Percentiles rank a stretch among this genome's conserved stretches.
Conservation (phyloP, 768 basidiomycete genomes). For the Agrocybe praecox region DNA sequence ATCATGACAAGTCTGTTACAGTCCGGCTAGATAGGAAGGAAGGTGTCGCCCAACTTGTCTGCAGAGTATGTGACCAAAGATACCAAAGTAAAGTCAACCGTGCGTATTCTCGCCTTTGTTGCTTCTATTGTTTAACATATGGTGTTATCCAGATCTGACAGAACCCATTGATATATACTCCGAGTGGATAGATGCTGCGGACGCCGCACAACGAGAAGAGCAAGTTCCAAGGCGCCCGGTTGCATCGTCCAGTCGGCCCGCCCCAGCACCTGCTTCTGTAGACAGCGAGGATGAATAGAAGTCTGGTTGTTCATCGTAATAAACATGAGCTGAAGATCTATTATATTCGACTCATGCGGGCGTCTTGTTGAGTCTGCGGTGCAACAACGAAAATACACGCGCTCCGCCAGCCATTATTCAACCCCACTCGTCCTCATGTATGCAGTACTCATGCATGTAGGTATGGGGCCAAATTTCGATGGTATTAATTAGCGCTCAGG, state of each 20-base stretch:
- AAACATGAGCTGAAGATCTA: not conserved
- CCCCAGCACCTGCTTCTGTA: constrained; percentile 39
- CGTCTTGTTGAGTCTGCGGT: too few relatives aligned
- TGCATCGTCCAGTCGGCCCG: constrained; percentile 62
- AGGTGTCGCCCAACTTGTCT: constrained; percentile 77
- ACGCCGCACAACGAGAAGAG: constrained; percentile 74
- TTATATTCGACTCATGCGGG: too few relatives aligned
- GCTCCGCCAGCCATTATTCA: too few relatives aligned
- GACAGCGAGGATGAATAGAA: constrained; percentile 53
- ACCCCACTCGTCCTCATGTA: too few relatives aligned
- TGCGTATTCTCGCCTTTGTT: constrained; percentile 30
- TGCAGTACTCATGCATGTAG: too few relatives aligned
- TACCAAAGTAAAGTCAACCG: constrained; percentile 89
- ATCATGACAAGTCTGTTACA: constrained; percentile 88
- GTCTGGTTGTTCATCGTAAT: not conserved
- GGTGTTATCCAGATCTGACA: constrained; percentile 62
- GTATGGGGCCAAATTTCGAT: too few relatives aligned
- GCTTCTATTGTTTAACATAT: constrained; percentile 10
- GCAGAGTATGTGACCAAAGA: constrained; percentile 84
- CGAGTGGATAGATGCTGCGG: constrained; percentile 90
- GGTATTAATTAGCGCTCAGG: too few relatives aligned
- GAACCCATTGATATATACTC: constrained; percentile 90
- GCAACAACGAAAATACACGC: too few relatives aligned
- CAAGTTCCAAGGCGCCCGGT: constrained; percentile 53
- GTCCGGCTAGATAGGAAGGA: constrained; percentile 87